Evolutionary conservation across 495 filamentous ascomycete genomes (phyloP).

Genomic region (Alectoria sarmentosa): DNA sequence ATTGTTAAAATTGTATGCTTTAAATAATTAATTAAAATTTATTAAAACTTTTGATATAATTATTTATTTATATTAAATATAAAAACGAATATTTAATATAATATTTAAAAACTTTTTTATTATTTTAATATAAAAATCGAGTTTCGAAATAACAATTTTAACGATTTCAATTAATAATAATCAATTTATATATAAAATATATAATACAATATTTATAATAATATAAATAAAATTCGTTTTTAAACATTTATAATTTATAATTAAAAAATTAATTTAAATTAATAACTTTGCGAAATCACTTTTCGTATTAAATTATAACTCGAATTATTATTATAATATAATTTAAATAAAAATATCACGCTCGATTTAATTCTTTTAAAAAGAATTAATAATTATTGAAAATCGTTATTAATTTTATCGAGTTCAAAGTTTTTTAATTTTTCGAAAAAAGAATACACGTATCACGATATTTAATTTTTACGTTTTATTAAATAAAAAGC

Average conservation of each 20-base stretch:
- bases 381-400: not conserved
- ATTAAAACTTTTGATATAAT: too few species aligned
- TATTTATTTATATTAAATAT: not conserved
- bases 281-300: not conserved
- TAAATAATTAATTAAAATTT: too few species aligned
- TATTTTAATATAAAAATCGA: conserved; percentile 2
- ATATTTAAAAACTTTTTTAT: not conserved
- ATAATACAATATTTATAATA: conserved; percentile 10
- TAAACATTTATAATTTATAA: not conserved
- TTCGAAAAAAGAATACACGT: not conserved
- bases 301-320: not conserved
- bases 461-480: not conserved
- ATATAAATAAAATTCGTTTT: not conserved
- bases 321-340: not conserved
- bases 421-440: not conserved
- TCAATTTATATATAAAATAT: not conserved
- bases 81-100: not conserved
- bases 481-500: not conserved
- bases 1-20: not conserved
- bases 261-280: not conserved
- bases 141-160: not conserved
- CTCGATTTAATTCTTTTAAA: not conserved
- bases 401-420: not conserved
- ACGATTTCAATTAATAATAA: not conserved
- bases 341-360: not conserved